These are phyloP conservation scores for Aureobasidium subglaciale DNA, from an alignment of 2,329 filamentous ascomycete species.

Conservation along the genomic window DNA sequence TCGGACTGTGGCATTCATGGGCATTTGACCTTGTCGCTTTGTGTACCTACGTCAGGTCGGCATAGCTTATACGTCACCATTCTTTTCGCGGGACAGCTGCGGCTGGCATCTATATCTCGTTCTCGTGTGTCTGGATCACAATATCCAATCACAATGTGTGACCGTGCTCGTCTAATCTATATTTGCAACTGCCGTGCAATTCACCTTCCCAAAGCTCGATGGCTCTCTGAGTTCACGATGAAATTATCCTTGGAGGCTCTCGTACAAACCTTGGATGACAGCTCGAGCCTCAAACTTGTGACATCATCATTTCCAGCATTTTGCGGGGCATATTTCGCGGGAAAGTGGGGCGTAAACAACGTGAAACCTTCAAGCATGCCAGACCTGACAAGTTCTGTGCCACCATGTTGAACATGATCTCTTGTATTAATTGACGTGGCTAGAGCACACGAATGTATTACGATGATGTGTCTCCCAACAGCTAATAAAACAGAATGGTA, in stretches of 20 bases:
- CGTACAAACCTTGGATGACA: slow-evolving; percentile 6
- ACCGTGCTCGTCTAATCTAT: not conserved
- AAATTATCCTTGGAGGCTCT: not conserved
- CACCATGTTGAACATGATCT: too few species aligned
- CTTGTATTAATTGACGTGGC: too few species aligned
- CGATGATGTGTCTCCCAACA: too few species aligned
- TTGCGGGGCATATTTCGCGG: not conserved
- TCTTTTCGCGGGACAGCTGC: not conserved
- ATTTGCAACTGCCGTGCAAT: not conserved
- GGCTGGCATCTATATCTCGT: not conserved
- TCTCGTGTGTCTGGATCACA: not conserved
- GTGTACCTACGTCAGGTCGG: slow-evolving; percentile 7
- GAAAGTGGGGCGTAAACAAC: not conserved
- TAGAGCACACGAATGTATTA: too few species aligned
- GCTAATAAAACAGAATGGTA: not conserved
- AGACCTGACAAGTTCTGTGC: not conserved
- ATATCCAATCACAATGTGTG: not conserved
- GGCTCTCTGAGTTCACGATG: not conserved
- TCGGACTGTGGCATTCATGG: not conserved
- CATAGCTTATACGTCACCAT: slow-evolving; percentile 11
- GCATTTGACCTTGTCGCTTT: not conserved
- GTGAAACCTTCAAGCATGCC: not conserved
- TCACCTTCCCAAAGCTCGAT: not conserved
- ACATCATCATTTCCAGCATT: not conserved
- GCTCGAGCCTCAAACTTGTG: not conserved